Base-by-base conservation (phyloP, 495 filamentous ascomycete genomes). In the Penicillium dipodomyicola region DNA sequence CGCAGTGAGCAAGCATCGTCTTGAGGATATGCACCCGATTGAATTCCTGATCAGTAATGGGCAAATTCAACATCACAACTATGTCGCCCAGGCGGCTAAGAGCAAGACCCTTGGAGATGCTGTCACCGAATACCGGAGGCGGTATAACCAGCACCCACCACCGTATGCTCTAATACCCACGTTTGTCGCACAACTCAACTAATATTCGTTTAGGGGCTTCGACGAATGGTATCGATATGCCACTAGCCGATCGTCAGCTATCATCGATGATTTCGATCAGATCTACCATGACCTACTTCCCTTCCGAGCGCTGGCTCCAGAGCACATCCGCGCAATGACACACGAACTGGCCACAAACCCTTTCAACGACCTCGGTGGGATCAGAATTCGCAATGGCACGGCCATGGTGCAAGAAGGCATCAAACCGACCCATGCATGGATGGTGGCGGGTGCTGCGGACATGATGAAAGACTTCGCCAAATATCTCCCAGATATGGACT, bases 201-300 rank as follows among this genome's bases (percentile, higher is more conserved):
- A 54, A 72, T 35, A 0, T 19, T 49, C 4, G 37, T 42, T 14
- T 37, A 76, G 73, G 46, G 71, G 71, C 3, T 79, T 79, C 50
- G 77, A 57, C 75, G 79, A 80, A 55, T 93, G 90, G 90, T 92
- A 84, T 62, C 73, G 86, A 37, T 92, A 86, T 68, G 87, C 90
- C 8, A 81, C 69, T 22, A 72, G 72, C 11, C 82, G 80, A 41
- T 79, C 78, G 6, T 88, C 89, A 2, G 70, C 84, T 11, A 73
- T 91, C 11, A 81, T 92, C 57, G 90, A 96, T 58, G 82, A 88
- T 57, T 93, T 87, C 58, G 85, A 89, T 58, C 84, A 86, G 52
- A 90, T 94, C 9, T 77, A 87, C 56, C 72, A 78, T 8, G 82
- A 90, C 54, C 67, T 95, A 4, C 74, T 81, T 2, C 89, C 89